Conservation (phyloP, 2,329 filamentous ascomycete genomes). For the Fusarium graminum region DNA sequence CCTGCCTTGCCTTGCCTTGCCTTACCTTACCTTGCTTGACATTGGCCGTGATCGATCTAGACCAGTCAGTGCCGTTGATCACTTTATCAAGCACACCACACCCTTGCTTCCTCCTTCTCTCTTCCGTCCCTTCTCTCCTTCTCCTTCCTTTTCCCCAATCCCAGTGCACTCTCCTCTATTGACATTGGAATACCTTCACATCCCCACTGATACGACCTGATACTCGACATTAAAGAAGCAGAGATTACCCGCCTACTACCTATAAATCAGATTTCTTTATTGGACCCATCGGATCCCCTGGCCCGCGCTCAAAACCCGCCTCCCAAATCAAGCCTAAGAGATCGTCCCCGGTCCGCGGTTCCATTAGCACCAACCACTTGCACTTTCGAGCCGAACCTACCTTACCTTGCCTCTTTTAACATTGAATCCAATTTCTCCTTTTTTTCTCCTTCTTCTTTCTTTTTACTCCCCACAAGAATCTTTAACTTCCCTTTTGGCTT, state of each 20-base stretch:
- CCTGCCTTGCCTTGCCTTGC: not conserved
- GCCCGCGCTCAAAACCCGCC: slow-evolving; percentile 13
- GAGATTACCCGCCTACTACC: not conserved
- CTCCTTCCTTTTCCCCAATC: slow-evolving; percentile 1
- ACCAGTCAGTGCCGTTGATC: slow-evolving; percentile 24
- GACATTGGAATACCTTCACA: not conserved
- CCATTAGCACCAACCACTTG: slow-evolving; percentile 24
- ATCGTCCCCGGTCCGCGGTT: slow-evolving; percentile 35
- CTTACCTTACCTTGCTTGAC: too few species aligned
- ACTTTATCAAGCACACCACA: slow-evolving; percentile 30
- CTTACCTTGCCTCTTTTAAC: slow-evolving; percentile 26
- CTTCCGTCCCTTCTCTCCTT: slow-evolving; percentile 4
- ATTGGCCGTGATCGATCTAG: slow-evolving; percentile 30
- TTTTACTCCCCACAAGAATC: not conserved
- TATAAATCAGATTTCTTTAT: not conserved
- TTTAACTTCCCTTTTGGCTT: not conserved
- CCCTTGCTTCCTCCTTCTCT: slow-evolving; percentile 9
- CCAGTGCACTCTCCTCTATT: not conserved
- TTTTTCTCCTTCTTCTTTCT: slow-evolving; percentile 6
- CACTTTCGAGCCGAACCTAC: slow-evolving; percentile 22
- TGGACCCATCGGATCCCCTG: slow-evolving; percentile 1
- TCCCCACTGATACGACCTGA: not conserved
- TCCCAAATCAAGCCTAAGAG: slow-evolving; percentile 11
- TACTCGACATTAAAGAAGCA: not conserved
- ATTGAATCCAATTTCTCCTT: slow-evolving; percentile 36